Base-by-base conservation (phyloP, 2,329 filamentous ascomycete genomes). In the Pseudovirgaria hyperparasitica region DNA sequence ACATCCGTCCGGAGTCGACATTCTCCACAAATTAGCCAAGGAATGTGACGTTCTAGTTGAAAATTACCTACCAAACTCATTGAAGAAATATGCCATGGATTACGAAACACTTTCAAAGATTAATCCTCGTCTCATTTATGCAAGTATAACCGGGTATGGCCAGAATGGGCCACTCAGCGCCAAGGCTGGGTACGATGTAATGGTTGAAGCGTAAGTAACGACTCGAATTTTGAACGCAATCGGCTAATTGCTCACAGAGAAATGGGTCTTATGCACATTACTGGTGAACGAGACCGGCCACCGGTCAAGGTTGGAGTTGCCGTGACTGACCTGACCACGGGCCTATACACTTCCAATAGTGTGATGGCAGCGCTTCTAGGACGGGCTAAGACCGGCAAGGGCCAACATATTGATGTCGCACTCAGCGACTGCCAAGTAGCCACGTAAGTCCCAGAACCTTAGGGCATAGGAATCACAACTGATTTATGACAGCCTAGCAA, bases 231-330 rank as follows among this genome's bases (percentile, higher is more conserved):
- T 16, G 9, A 10, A 11, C 23, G 7, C 12, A n/a, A 18, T 25
- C 18, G 12, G 15, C 37, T 48, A 21, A 48, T 29, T 27, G 9
- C 25, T 9, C 3, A 9, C 29, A 63, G 60, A 8, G 90, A 96
- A 52, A 86, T 98, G 58, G 90, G 90, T 1, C 60, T 98, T 30
- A 98, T 98, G 90, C 90, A 98, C 57, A 96, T 98, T 42, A 98
- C 90, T 0, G 90, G 90, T 17, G 70, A 71, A 34, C 70, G 86
- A 30, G 80, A 92, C 43, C 85, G 87, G 0, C 79, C 85, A 2
- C 90, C 90, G 0, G 90, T 94, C 20, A 98, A 98, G 58, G 90
- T 98, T 3, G 90, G 90, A 11, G 90, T 98, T 3, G 90, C 90
- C 2, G 90, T 98, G 4, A 96, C 90, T 0, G 90, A 98, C 54